Conservation (phyloP, 2,329 filamentous ascomycete species). For the Fusarium foetens region DNA sequence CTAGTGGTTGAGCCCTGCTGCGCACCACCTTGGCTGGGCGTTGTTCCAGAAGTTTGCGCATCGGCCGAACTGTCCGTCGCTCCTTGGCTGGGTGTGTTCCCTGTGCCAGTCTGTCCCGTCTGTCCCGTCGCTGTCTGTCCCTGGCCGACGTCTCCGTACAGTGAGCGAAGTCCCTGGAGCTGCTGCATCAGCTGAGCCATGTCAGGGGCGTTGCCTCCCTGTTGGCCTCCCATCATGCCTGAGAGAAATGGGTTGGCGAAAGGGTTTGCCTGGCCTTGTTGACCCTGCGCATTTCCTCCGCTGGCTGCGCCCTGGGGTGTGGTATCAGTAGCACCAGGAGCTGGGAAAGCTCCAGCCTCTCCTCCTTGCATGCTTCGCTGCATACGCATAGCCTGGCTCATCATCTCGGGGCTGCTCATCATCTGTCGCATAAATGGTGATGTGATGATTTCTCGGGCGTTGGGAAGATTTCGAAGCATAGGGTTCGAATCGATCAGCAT, state of each 20-base stretch:
- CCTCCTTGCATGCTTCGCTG: conserved; percentile 74
- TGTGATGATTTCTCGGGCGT: conserved; percentile 84
- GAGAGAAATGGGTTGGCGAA: conserved; percentile 52
- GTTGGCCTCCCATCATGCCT: conserved; percentile 36
- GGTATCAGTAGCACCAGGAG: conserved; percentile 90
- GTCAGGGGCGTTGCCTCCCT: conserved; percentile 23
- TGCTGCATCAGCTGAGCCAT: conserved; percentile 41
- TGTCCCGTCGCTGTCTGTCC: conserved; percentile 44
- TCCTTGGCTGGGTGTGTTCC: conserved; percentile 43
- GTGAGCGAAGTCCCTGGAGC: conserved; percentile 43
- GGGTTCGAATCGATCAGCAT: conserved; percentile 95
- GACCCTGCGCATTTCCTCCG: conserved; percentile 46
- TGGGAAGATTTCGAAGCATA: conserved; percentile 77
- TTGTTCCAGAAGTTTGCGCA: conserved; percentile 35
- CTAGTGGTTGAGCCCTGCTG: conserved; percentile 46
- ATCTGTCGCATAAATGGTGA: conserved; percentile 90
- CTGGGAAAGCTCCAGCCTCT: conserved; percentile 75
- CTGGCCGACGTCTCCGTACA: conserved; percentile 46
- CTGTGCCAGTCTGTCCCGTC: conserved; percentile 37
- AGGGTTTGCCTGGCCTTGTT: conserved; percentile 55
- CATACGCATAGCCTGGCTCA: conserved; percentile 85
- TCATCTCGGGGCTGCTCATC: conserved; percentile 89
- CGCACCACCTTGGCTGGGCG: conserved; percentile 18
- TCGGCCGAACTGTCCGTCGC: conserved; percentile 41
- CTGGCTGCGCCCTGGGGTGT: conserved; percentile 67